Evolutionary conservation across 257 asterid genomes (phyloP).

Genomic region (Solanum pimpinellifolium): DNA sequence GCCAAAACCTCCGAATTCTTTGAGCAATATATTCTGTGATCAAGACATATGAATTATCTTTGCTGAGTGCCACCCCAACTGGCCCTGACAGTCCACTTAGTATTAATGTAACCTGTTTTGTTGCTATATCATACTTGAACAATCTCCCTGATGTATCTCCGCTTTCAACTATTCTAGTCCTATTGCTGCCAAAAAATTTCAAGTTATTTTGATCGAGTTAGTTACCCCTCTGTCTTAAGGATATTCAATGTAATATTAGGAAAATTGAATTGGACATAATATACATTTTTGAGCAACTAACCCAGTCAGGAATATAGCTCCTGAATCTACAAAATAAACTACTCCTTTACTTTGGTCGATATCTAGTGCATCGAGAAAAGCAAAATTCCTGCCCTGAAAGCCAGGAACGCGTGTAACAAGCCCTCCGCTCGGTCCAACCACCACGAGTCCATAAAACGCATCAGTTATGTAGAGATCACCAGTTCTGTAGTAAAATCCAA

Average conservation of each 20-base stretch:
- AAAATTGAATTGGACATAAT: not conserved
- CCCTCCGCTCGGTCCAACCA: conserved; percentile 41
- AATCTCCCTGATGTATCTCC: conserved; percentile 27
- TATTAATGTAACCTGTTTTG: conserved; percentile 8
- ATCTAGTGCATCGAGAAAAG: conserved; percentile 29
- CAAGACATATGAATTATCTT: conserved; percentile 19
- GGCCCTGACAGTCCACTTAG: conserved; percentile 26
- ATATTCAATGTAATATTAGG: not conserved
- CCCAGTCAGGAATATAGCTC: conserved; percentile 12
- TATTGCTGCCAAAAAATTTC: conserved; percentile 7
- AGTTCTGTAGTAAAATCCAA: conserved; percentile 22
- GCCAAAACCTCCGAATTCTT: conserved; percentile 26
- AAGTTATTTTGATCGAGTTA: not conserved
- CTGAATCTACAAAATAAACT: conserved; percentile 36
- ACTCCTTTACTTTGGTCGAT: conserved; percentile 28
- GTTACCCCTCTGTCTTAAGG: not conserved
- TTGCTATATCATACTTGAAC: conserved; percentile 24
- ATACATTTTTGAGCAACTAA: not conserved
- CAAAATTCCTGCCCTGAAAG: conserved; percentile 14
- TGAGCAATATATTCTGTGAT: conserved; percentile 21
- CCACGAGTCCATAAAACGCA: conserved; percentile 28
- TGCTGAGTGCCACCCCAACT: conserved; percentile 29
- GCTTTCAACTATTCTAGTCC: conserved; percentile 18
- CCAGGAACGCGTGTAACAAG: conserved; percentile 15
- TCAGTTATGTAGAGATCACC: conserved; percentile 35